Evolutionary conservation across 257 asterid species (phyloP), one percentile per base, ranked within the genome.

Genomic region (Fraxinus cuspidata): DNA sequence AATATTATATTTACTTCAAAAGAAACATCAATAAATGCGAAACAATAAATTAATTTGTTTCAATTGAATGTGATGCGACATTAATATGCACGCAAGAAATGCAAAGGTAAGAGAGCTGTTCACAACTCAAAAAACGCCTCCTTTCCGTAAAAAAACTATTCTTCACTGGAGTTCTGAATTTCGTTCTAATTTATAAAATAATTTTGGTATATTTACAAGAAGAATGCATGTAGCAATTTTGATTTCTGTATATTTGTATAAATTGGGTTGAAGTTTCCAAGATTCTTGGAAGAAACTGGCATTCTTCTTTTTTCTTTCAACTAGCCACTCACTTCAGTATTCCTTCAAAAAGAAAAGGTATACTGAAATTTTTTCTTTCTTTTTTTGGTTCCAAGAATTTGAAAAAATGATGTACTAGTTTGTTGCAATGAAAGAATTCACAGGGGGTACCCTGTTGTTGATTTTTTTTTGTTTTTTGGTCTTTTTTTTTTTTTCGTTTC

Each of bases 41-140:
- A 72, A 73, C 77, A 76, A 76, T 76, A 78, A 79, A 79, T 28
- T 58, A 25, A 38, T 65, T 58, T 68, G 77, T 70, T 76, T 79
- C 74, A 66, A 65, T 67, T 47, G 16, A 51, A 79, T 37, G 66
- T 8, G 69, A 83, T 74, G 68, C 27, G 84, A 81, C 85, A 80
- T 68, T 77, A 53, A 77, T 73, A 64, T 68, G 23, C 76, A 73
- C 76, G 68, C 80, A 78, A 74, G 74, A 79, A 65, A 32, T 73
- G 32, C 60, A 78, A 73, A 81, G 78, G 81, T 56, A 63, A 81
- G 40, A 70, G 84, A 85, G 89, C 91, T 85, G 87, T 85, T 74
- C 72, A 34, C 91, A 88, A 86, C 89, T 86, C 84, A 81, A 70
- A 80, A 38, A 49, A 42, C 86, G 70, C 82, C 29, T 25, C 35